A percentile compares a stretch with the other conserved stretches of the same genome.
phyloP scores from a whole-genome alignment of 306 rosid genomes.

The Prunus fruticosa region DNA sequence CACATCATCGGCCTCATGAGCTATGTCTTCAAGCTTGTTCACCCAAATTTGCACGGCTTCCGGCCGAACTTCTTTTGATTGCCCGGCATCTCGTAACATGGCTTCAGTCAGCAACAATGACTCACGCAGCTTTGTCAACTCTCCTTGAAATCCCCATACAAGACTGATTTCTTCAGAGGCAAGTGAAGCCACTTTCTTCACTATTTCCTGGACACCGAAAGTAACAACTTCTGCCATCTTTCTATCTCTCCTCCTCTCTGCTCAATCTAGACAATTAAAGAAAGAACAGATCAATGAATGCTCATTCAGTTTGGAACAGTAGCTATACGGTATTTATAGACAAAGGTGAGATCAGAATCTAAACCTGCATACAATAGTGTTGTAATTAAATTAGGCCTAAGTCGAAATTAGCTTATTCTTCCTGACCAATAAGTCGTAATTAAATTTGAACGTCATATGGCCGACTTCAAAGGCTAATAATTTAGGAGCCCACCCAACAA shows the following conservation, averaged over 20 bases:
- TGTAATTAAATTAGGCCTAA: too few species aligned
- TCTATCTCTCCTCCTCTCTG: background rate
- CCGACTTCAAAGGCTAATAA: too few species aligned
- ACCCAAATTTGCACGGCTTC: background rate
- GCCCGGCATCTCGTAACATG: background rate
- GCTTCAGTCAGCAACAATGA: background rate
- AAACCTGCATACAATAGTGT: too few species aligned
- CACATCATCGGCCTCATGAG: background rate
- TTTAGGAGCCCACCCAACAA: too few species aligned
- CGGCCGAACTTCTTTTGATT: background rate
- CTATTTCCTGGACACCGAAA: background rate
- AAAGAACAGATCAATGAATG: too few species aligned
- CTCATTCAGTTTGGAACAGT: too few species aligned
- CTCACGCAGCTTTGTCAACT: background rate
- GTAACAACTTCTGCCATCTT: background rate
- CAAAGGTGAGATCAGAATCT: too few species aligned
- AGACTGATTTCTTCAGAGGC: constrained; percentile 6
- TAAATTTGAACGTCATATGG: too few species aligned
- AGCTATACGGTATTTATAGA: too few species aligned
- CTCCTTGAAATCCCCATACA: constrained; percentile 4
- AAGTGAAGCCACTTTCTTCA: background rate
- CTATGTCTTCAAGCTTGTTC: constrained; percentile 5
- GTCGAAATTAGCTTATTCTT: too few species aligned
- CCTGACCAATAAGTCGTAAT: too few species aligned
- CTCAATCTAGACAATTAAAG: too few species aligned